phyloP scores from a whole-genome alignment of 176 grass and related monocot species.

The Poa pratensis region DNA sequence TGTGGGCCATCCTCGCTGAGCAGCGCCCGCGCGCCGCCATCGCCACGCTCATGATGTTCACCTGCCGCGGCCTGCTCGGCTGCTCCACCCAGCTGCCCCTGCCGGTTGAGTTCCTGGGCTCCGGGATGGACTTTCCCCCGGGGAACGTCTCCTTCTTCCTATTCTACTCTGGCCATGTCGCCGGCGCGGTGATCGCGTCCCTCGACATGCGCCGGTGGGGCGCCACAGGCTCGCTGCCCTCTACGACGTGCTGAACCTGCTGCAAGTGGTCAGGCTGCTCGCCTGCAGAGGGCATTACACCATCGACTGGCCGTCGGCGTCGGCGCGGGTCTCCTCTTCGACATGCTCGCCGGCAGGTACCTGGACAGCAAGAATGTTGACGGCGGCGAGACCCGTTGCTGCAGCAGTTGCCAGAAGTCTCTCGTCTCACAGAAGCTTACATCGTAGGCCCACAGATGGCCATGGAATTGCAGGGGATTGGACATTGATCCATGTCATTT shows the following conservation, averaged over 20 bases:
- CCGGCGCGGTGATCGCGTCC: conserved; percentile 79
- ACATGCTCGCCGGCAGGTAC: conserved; percentile 68
- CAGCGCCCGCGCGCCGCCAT: conserved; percentile 67
- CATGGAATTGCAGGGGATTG: not conserved
- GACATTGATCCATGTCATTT: conserved; percentile 23
- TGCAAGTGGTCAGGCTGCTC: conserved; percentile 78
- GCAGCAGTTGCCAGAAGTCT: conserved; percentile 52
- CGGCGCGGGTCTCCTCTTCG: conserved; percentile 78
- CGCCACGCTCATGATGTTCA: conserved; percentile 92
- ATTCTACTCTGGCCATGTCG: conserved; percentile 93
- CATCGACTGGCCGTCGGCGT: conserved; percentile 83
- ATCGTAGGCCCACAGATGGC: not conserved
- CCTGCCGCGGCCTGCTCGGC: conserved; percentile 79
- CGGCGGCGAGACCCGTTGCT: conserved; percentile 34
- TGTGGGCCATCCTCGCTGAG: conserved; percentile 87
- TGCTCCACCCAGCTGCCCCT: conserved; percentile 87
- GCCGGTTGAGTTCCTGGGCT: conserved; percentile 75
- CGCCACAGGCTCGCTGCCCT: conserved; percentile 56
- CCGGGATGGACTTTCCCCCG: conserved; percentile 86
- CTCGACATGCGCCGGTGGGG: conserved; percentile 78
- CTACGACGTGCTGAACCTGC: conserved; percentile 77
- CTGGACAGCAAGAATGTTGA: conserved; percentile 51
- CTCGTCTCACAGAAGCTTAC: conserved; percentile 42
- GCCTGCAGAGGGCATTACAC: conserved; percentile 95
- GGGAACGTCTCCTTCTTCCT: conserved; percentile 99